Percentiles rank a stretch among this genome's conserved stretches.
Conservation (phyloP, 495 filamentous ascomycete genomes). For the Penicillium steckii region DNA sequence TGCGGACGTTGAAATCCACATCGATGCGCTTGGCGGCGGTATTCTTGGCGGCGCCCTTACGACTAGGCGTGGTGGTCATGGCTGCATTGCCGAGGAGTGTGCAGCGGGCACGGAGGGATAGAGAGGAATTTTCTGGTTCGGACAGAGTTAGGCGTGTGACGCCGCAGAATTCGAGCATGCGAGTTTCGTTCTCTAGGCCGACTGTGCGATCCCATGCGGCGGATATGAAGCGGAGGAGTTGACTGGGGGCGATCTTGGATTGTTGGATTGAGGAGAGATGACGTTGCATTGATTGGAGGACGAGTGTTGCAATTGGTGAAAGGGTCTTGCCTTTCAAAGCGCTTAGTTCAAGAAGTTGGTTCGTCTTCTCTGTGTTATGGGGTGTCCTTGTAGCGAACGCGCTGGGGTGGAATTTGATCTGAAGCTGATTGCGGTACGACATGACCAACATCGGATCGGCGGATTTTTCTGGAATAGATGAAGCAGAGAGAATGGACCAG, state of each 20-base stretch:
- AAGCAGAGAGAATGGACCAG: conserved; percentile 72
- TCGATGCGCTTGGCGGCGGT: conserved; percentile 31
- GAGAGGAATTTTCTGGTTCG: conserved; percentile 22
- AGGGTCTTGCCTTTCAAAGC: conserved; percentile 19
- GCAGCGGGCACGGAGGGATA: conserved; percentile 41
- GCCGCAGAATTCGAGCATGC: conserved; percentile 47
- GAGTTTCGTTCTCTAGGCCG: conserved; percentile 43
- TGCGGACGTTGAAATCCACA: conserved; percentile 43
- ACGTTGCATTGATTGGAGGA: conserved; percentile 37
- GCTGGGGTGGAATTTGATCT: conserved; percentile 69
- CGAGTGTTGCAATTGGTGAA: conserved; percentile 36
- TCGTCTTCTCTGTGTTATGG: conserved; percentile 13
- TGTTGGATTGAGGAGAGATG: conserved; percentile 34
- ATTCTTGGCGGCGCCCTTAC: conserved; percentile 19
- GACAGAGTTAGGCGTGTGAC: conserved; percentile 41
- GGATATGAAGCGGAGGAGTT: conserved; percentile 39
- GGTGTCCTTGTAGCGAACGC: conserved; percentile 47
- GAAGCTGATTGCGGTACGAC: conserved; percentile 74
- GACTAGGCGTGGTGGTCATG: conserved; percentile 13
- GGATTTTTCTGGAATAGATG: conserved; percentile 28
- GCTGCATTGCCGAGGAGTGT: conserved; percentile 33
- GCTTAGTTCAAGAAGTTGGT: conserved; percentile 31
- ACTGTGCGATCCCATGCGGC: conserved; percentile 40
- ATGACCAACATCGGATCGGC: conserved; percentile 63
- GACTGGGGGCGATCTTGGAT: conserved; percentile 30